These are phyloP conservation scores for Boletus rubropictus DNA, from an alignment of 768 basidiomycete genomes.

Conservation along the genomic window DNA sequence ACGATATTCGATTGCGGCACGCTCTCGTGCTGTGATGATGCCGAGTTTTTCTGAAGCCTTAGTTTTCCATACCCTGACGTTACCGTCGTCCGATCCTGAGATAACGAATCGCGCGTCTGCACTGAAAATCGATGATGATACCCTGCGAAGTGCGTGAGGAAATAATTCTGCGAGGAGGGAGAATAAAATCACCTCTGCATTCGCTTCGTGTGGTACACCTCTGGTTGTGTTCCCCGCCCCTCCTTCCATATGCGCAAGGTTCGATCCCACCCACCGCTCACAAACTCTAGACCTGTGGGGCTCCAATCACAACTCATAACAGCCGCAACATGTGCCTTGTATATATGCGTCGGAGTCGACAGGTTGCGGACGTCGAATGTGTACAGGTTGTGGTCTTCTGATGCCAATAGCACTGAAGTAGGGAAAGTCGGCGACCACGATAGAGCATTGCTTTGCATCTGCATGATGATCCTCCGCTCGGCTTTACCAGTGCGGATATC, in stretches of 20 bases:
- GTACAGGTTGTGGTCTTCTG: slow-evolving; percentile 97
- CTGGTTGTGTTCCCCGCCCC: slow-evolving; percentile 71
- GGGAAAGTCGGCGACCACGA: slow-evolving; percentile 97
- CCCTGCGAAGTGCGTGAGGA: slow-evolving; percentile 39
- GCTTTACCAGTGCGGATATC: slow-evolving; percentile 97
- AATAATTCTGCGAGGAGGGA: not conserved
- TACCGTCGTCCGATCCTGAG: slow-evolving; percentile 91
- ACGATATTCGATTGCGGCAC: slow-evolving; percentile 89
- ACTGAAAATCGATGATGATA: slow-evolving; percentile 84
- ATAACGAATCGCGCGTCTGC: slow-evolving; percentile 88
- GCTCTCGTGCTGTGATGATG: slow-evolving; percentile 82
- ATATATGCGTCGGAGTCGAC: slow-evolving; percentile 78
- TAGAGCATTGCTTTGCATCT: slow-evolving; percentile 87
- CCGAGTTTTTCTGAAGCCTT: slow-evolving; percentile 90
- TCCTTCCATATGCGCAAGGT: slow-evolving; percentile 92
- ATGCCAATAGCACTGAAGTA: slow-evolving; percentile 86
- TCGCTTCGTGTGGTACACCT: slow-evolving; percentile 96
- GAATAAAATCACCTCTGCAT: slow-evolving; percentile 76
- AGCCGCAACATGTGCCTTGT: slow-evolving; percentile 95
- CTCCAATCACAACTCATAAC: slow-evolving; percentile 98
- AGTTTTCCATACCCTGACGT: slow-evolving; percentile 92
- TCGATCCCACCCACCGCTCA: slow-evolving; percentile 94
- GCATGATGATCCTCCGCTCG: slow-evolving; percentile 86
- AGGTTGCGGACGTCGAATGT: slow-evolving; percentile 94
- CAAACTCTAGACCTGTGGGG: slow-evolving; percentile 92